Base-by-base conservation (phyloP, 73 alveolate species). In the Symbiodinium pilosum region DNA sequence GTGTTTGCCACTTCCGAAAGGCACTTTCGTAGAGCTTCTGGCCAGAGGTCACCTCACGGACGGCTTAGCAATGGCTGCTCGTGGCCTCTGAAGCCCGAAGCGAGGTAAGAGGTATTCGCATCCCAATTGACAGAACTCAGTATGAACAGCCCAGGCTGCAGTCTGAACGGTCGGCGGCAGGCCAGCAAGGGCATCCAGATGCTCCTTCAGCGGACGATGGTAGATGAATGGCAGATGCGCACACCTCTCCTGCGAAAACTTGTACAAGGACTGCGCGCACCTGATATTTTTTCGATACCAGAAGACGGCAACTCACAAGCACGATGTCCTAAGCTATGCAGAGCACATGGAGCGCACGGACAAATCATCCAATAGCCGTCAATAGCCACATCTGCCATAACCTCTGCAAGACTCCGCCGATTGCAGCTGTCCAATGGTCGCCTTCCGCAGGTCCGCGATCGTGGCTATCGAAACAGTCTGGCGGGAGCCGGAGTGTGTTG, bases 391-490 rank as follows among this genome's bases (percentile, higher is more conserved):
- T 47, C 59, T 14, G 14, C 59, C 59, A 47, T 6, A 47, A 47
- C 59, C 59, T 64, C 77, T 64, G 36, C 81, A 64, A 64, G 81
- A 64, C 5, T 81, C 88, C 8, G 88, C 88, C 34, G 52, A 24
- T 28, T 36, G 88, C 41, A 81, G 88, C 88, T 39, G 88, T 28
- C 56, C 59, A 5, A 81, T 59, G 11, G 88, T 38, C 36, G 59
- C 34, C 21, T 39, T 38, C 88, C 43, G 21, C 40, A 81, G 38
- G 59, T 38, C 56, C 41, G 88, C 6, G 36, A 81, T 24, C 24
- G 88, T 39, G 64, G 88, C 88, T 32, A 81, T 81, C 42, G 88
- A 38, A 21, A 81, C 88, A 18, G 56, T 40, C 88, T 81, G 88
- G 59, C 59, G 14, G 59, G 14, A 47, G 14, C 14, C 59, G 14